Base-by-base conservation (phyloP, 2,329 filamentous ascomycete genomes). In the Coleophoma cylindrospora region DNA sequence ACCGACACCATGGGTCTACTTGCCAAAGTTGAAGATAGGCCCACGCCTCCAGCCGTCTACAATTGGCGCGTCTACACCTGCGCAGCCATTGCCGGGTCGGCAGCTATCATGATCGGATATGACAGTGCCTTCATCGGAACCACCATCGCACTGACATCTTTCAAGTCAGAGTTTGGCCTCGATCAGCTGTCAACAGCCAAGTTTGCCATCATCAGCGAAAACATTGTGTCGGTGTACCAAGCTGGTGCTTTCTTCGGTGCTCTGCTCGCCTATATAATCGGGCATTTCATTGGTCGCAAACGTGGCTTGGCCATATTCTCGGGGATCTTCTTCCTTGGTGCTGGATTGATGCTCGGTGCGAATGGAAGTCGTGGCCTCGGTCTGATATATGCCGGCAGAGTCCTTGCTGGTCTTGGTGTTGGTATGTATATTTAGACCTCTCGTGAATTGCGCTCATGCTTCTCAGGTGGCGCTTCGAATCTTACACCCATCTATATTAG, bases 231-330 rank as follows among this genome's bases (percentile, higher is more conserved):
- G 21, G 80, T 86, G 49, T 91, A 89, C 70, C 89, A 92, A 68
- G 89, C 87, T 10, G 88, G 88, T 51, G 87, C 87, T 52, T 91
- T 94, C 72, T 91, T 92, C 59, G 89, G 89, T 47, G 81, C 84
- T n/a, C 69, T 90, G 38, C 76, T 79, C 53, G 86, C 83, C 50
- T 91, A 87, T 58, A 74, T 72, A 8, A 76, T 80, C 34, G 82
- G 79, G 33, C 83, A 86, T 70, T 87, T 78, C 64, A 70, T 85
- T 54, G 87, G 87, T 22, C 79, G 87, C 19, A 80, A 80, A 60
- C 78, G 74, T 63, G 84, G 81, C 17, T 72, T 91, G 2, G 70
- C 83, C 54, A 56, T 82, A 43, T 86, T 84, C 63, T 69, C 75
- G 2, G 48, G 77, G 32, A 58, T 91, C 54, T 91, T 91, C 67